These are phyloP conservation scores for Globisporangium apiculatum DNA, from an alignment of 352 stramenopile species.

Conservation along the genomic window DNA sequence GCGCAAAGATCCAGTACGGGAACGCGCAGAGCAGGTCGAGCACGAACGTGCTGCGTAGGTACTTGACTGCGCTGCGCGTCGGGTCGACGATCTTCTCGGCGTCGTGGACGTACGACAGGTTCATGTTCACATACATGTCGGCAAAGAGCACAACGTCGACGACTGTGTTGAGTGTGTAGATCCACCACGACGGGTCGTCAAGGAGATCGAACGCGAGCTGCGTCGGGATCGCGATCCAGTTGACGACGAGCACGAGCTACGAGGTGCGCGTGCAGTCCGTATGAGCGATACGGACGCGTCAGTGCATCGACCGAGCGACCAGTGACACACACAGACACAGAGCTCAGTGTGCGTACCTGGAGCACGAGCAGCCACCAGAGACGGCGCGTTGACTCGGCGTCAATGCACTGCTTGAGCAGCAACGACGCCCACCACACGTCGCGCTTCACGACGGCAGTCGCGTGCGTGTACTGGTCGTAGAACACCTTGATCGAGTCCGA, in stretches of 20 bases:
- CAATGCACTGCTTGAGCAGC: constrained; percentile 28
- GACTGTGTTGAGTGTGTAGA: constrained; percentile 21
- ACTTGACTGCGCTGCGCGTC: constrained; percentile 25
- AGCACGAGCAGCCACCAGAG: constrained; percentile 45
- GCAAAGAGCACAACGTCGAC: constrained; percentile 23
- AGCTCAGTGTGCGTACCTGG: constrained; percentile 5
- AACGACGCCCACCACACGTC: constrained; percentile 11
- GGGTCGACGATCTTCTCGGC: constrained; percentile 50
- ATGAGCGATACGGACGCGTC: not conserved
- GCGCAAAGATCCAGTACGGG: constrained; percentile 29
- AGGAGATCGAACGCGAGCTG: constrained; percentile 47
- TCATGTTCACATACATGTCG: constrained; percentile 56
- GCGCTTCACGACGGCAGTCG: not conserved
- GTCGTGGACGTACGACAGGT: constrained; percentile 39
- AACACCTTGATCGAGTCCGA: constrained; percentile 12
- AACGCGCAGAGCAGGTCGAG: constrained; percentile 39
- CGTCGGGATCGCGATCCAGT: constrained; percentile 45
- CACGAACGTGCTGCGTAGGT: constrained; percentile 26
- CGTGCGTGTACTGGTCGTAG: constrained; percentile 14
- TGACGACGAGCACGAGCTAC: constrained; percentile 19
- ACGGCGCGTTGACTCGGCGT: constrained; percentile 36
- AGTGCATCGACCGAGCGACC: not conserved
- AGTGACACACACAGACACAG: not conserved
- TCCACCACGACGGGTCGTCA: constrained; percentile 23
- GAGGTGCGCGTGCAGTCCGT: not conserved